A percentile compares a stretch with the other conserved stretches of the same genome.
These are phyloP conservation scores for Cucumis cinereus DNA, from an alignment of 306 rosid species.

Conservation along the genomic window DNA sequence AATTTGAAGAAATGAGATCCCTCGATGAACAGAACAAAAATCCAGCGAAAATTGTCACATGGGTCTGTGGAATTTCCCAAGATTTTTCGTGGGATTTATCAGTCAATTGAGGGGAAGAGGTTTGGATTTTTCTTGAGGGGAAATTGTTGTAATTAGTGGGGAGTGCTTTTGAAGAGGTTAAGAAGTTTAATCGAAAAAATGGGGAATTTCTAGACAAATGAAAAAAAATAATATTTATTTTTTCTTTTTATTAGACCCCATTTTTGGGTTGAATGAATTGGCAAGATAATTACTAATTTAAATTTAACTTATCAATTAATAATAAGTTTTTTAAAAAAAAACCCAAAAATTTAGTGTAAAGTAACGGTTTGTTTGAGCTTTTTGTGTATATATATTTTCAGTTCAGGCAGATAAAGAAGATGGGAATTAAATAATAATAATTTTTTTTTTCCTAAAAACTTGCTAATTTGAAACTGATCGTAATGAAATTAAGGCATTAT, in stretches of 20 bases:
- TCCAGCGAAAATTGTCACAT: conserved; percentile 3
- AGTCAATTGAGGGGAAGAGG: background rate
- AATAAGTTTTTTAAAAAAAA: background rate
- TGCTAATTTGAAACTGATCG: background rate
- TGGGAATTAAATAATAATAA: background rate
- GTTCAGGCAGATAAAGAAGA: background rate
- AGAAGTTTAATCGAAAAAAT: background rate
- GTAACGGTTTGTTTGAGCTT: conserved; percentile 1
- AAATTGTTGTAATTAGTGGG: background rate
- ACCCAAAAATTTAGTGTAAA: background rate
- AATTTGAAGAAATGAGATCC: background rate
- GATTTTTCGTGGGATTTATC: background rate
- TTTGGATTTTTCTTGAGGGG: background rate
- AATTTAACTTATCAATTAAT: background rate
- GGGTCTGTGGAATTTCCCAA: background rate
- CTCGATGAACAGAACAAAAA: background rate
- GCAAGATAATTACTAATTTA: background rate
- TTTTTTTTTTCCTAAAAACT: background rate
- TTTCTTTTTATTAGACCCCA: background rate
- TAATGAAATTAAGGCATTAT: background rate
- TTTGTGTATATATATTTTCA: background rate
- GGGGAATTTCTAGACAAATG: background rate
- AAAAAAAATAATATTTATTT: background rate
- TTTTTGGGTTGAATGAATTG: background rate
- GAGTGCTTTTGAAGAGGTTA: background rate